Percentiles rank a stretch among this genome's conserved stretches.
Conservation (phyloP, 805 yeast species). For the Saccharomycopsis babjevae region DNA sequence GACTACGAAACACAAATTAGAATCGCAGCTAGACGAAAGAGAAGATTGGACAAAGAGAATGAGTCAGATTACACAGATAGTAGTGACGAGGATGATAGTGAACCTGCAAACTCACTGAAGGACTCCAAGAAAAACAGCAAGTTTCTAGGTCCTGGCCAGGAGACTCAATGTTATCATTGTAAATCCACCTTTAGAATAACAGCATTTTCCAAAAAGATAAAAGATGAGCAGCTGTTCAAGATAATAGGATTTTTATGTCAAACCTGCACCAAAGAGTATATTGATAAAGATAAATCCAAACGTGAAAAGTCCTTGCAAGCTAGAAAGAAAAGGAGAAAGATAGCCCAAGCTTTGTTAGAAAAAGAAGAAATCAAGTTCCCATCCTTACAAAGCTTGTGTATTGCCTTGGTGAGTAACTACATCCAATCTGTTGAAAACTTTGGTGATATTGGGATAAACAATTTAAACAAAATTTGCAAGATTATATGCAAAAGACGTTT, state of each 20-base stretch:
- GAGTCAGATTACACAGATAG: constrained; percentile 26
- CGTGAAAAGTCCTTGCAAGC: constrained; percentile 48
- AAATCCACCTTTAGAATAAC: constrained; percentile 19
- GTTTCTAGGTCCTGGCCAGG: constrained; percentile 51
- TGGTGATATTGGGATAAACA: constrained; percentile 76
- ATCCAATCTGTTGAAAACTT: constrained; percentile 69
- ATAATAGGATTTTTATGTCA: constrained; percentile 60
- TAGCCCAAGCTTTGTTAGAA: constrained; percentile 79
- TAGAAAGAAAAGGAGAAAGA: constrained; percentile 62
- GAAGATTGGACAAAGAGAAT: constrained; percentile 28
- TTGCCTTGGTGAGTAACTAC: constrained; percentile 50
- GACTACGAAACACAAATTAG: constrained; percentile 26
- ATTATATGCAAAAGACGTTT: constrained; percentile 79
- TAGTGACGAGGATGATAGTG: constrained; percentile 26
- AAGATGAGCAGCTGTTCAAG: constrained; percentile 30
- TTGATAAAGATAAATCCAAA: constrained; percentile 35
- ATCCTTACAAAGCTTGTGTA: constrained; percentile 74
- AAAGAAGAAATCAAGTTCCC: constrained; percentile 53
- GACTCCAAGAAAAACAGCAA: constrained; percentile 38
- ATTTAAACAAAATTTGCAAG: constrained; percentile 59
- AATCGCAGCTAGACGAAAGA: constrained; percentile 33
- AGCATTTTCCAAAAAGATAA: constrained; percentile 11
- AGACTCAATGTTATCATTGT: constrained; percentile 57
- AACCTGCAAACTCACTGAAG: constrained; percentile 29
- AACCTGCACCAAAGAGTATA: constrained; percentile 39